Evolutionary conservation across 2,329 filamentous ascomycete species (phyloP).

Genomic region (Calonectria honghensis): DNA sequence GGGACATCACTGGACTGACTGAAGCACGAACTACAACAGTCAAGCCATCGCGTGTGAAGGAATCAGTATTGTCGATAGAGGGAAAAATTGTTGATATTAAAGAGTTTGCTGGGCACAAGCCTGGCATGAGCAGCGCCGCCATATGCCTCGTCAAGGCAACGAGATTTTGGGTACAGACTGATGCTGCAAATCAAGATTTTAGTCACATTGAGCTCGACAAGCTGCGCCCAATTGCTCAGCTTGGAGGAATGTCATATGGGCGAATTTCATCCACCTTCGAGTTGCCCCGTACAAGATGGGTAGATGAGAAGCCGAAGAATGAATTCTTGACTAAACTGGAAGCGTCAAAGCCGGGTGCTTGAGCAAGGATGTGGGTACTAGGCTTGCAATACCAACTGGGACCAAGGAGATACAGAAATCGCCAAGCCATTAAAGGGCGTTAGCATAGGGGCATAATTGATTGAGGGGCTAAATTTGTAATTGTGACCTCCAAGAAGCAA

Average conservation of each 20-base stretch:
- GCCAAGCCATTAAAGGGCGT: too few relatives aligned
- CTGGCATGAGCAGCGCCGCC: slow-evolving; percentile 50
- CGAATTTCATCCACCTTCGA: slow-evolving; percentile 53
- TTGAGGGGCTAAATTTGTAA: background rate
- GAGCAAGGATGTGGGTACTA: background rate
- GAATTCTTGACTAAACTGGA: slow-evolving; percentile 42
- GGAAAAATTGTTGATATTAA: slow-evolving; percentile 55
- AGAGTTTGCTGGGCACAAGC: slow-evolving; percentile 49
- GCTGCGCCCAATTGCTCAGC: slow-evolving; percentile 50
- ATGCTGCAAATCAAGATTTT: slow-evolving; percentile 50
- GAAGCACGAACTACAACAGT: slow-evolving; percentile 52
- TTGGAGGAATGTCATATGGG: slow-evolving; percentile 54
- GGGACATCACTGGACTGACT: slow-evolving; percentile 77
- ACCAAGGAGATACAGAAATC: background rate
- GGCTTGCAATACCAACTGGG: background rate
- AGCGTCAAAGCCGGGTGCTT: background rate
- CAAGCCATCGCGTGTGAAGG: slow-evolving; percentile 52
- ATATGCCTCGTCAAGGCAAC: slow-evolving; percentile 55
- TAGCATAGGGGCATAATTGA: background rate
- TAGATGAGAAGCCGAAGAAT: slow-evolving; percentile 47
- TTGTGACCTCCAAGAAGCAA: background rate
- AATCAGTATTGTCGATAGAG: slow-evolving; percentile 55
- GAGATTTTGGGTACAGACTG: slow-evolving; percentile 56
- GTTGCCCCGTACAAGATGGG: slow-evolving; percentile 52
- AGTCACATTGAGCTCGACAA: slow-evolving; percentile 51